Conservation (phyloP, 345 rosid species). For the Eutrema heterophyllum region DNA sequence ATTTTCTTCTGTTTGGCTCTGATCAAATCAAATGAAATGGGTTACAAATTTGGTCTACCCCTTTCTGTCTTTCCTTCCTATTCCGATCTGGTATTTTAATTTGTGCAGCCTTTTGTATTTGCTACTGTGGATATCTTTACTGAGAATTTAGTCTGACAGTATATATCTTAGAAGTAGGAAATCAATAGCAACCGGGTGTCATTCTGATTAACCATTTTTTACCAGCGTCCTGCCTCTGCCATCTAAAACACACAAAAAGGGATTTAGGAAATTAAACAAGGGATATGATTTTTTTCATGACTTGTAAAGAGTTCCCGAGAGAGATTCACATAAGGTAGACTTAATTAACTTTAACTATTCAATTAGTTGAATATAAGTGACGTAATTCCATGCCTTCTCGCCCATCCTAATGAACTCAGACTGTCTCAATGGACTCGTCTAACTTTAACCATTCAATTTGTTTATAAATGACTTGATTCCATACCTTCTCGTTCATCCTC, state of each 20-base stretch:
- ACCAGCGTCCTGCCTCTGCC: background rate
- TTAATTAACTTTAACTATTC: background rate
- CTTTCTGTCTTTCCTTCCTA: background rate
- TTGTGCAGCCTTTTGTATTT: background rate
- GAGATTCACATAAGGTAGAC: slow-evolving; percentile 5
- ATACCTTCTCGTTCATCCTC: background rate
- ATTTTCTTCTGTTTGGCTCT: slow-evolving; percentile 1
- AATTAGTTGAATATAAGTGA: background rate
- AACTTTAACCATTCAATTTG: background rate
- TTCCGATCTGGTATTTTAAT: background rate
- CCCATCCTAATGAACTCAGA: background rate
- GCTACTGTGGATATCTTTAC: background rate
- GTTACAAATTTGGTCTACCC: background rate
- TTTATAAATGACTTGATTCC: background rate
- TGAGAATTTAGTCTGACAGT: background rate
- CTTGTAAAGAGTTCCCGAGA: background rate
- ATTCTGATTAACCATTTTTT: background rate
- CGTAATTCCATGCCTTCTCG: background rate
- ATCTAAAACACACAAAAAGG: background rate
- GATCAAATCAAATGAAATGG: background rate
- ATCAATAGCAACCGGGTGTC: background rate
- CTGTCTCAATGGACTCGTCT: background rate
- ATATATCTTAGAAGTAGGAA: background rate
- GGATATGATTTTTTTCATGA: background rate
- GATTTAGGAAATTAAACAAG: background rate